A percentile compares a stretch with the other conserved stretches of the same genome.
Evolutionary conservation across 306 rosid genomes (phyloP).

Genomic region (Inga laurina): DNA sequence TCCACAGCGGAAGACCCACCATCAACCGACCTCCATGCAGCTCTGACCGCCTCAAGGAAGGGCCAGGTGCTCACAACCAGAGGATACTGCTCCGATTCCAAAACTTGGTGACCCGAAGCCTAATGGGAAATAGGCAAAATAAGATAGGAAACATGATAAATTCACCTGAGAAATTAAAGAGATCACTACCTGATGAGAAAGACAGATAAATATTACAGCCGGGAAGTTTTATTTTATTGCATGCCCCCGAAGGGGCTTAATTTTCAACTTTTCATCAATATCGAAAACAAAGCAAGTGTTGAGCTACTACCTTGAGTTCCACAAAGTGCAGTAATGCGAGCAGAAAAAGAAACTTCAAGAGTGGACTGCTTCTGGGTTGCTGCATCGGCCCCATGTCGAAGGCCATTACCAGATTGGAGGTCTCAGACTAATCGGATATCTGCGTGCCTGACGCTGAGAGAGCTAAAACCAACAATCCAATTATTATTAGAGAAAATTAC

Average conservation of each 20-base stretch:
- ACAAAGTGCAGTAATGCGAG: conserved; percentile 29
- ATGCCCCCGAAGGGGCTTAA: background rate
- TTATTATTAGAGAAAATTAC: too few relatives aligned
- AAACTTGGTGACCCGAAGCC: conserved; percentile 54
- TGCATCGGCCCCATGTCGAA: background rate
- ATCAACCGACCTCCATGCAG: conserved; percentile 80
- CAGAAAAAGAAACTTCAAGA: conserved; percentile 26
- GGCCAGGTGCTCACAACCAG: conserved; percentile 97
- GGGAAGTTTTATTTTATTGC: background rate
- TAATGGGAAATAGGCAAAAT: conserved; percentile 20
- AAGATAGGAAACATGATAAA: conserved; percentile 6
- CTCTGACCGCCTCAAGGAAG: conserved; percentile 84
- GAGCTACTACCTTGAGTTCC: conserved; percentile 30
- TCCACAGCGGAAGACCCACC: conserved; percentile 76
- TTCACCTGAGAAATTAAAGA: background rate
- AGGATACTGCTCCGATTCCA: conserved; percentile 51
- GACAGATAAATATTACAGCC: background rate
- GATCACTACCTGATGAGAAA: background rate
- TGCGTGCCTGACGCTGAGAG: too few relatives aligned
- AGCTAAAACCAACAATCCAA: too few relatives aligned
- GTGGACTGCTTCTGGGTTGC: background rate
- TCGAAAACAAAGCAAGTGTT: background rate
- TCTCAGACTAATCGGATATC: too few relatives aligned
- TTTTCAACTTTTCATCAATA: background rate
- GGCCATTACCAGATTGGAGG: conserved; percentile 24